Evolutionary conservation across 2,329 filamentous ascomycete species (phyloP).

Genomic region (Claviceps cyperi): DNA sequence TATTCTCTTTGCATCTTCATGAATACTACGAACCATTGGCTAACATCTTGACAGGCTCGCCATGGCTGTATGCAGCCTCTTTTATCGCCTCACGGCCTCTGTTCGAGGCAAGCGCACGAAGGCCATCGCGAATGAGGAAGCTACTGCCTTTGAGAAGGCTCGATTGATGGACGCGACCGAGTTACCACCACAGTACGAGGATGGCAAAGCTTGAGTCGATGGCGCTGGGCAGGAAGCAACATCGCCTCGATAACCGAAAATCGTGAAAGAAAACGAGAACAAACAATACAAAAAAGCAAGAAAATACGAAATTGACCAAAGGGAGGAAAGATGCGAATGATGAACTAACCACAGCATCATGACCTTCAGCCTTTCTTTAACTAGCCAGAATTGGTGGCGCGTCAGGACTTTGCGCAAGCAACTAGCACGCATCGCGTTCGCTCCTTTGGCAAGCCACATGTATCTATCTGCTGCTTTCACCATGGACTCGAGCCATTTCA

Average conservation of each 20-base stretch:
- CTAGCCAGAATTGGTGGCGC: not conserved
- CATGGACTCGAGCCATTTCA: not conserved
- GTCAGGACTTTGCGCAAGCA: not conserved
- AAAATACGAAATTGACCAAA: not conserved
- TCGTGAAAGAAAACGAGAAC: not conserved
- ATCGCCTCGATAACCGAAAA: not conserved
- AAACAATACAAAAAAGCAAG: not conserved
- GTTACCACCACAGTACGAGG: slow-evolving; percentile 15
- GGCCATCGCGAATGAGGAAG: not conserved
- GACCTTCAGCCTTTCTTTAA: not conserved
- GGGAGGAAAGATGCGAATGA: not conserved
- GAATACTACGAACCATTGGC: slow-evolving; percentile 3
- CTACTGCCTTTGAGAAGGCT: slow-evolving; percentile 32
- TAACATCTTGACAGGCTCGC: slow-evolving; percentile 33
- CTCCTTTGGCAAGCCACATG: not conserved
- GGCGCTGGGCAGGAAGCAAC: not conserved
- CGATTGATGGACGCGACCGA: slow-evolving; percentile 28
- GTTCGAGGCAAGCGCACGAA: slow-evolving; percentile 16
- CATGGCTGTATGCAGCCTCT: slow-evolving; percentile 47
- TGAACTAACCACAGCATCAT: not conserved
- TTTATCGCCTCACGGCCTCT: slow-evolving; percentile 43
- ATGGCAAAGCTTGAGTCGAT: slow-evolving; percentile 10
- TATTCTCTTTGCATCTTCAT: no score
- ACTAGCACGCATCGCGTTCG: not conserved
- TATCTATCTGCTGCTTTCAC: not conserved